A percentile compares a stretch with the other conserved stretches of the same genome.
Conservation (phyloP, 1,284 basidiomycete genomes). For the Heliocybe sulcata region DNA sequence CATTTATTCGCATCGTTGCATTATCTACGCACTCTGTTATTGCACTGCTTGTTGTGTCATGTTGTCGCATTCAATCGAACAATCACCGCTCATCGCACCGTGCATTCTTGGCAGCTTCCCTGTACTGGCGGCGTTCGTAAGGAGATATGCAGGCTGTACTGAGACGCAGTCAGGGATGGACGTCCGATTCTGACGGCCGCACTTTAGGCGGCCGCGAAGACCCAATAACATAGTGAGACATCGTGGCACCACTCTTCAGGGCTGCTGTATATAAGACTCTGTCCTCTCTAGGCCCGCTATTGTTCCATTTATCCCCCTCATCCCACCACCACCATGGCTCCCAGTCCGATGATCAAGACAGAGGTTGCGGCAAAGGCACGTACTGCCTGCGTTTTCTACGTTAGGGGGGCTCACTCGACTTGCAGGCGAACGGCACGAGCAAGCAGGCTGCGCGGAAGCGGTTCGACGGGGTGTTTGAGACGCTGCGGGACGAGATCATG, state of each 20-base stretch:
- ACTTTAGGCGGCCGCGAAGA: no score
- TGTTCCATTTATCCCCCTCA: background rate
- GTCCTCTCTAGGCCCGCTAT: background rate
- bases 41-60: background rate
- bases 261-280: background rate
- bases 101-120: background rate
- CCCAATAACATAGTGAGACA: background rate
- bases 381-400: background rate
- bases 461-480: slow-evolving; percentile 44
- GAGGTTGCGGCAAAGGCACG: background rate
- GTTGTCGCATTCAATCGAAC: background rate
- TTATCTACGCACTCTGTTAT: background rate
- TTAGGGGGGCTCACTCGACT: background rate
- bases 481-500: slow-evolving; percentile 54
- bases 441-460: slow-evolving; percentile 39
- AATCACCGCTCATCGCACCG: slow-evolving; percentile 2
- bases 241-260: background rate
- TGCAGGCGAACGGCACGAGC: slow-evolving; percentile 17
- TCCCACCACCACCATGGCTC: background rate
- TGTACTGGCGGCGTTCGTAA: no score
- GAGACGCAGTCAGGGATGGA: no score
- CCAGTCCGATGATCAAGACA: slow-evolving; percentile 2
- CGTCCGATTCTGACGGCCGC: no score
- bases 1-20: background rate
- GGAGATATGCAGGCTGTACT: no score